Conservation (phyloP, 2,329 filamentous ascomycete genomes). For the Neonectria neomacrospora region DNA sequence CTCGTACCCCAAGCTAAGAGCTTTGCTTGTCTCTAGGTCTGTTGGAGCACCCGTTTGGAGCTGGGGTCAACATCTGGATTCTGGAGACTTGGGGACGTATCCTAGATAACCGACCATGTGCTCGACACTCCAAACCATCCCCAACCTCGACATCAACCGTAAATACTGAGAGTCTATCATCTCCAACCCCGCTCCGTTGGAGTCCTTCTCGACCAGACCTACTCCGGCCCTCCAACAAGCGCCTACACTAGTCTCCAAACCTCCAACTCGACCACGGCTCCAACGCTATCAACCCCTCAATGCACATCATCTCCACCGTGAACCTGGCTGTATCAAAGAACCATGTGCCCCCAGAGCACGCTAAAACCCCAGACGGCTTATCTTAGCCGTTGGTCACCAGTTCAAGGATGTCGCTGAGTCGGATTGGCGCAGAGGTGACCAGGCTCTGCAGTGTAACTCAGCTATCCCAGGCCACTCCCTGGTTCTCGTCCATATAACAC, state of each 20-base stretch:
- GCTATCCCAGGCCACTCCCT: background rate
- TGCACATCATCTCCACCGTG: background rate
- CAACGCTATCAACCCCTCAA: background rate
- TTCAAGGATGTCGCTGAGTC: constrained; percentile 1
- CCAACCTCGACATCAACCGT: background rate
- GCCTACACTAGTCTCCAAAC: constrained; percentile 4
- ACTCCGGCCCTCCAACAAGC: background rate
- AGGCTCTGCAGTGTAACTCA: constrained; percentile 4
- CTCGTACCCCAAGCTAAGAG: background rate
- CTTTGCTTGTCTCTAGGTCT: too few species aligned
- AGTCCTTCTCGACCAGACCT: background rate
- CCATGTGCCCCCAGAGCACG: constrained; percentile 3
- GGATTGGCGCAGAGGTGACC: background rate
- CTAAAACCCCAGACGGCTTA: constrained; percentile 28
- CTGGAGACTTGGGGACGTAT: background rate
- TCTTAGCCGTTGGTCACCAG: constrained; percentile 18
- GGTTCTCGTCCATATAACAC: constrained; percentile 2
- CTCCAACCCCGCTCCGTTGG: background rate
- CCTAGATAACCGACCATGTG: background rate
- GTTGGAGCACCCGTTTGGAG: too few species aligned
- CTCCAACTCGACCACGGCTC: constrained; percentile 1
- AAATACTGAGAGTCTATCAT: background rate
- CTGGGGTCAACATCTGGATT: background rate
- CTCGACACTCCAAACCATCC: background rate
- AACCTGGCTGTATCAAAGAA: background rate